Conservation (phyloP, 441 rosid genomes). For the Aquilaria agallochum region DNA sequence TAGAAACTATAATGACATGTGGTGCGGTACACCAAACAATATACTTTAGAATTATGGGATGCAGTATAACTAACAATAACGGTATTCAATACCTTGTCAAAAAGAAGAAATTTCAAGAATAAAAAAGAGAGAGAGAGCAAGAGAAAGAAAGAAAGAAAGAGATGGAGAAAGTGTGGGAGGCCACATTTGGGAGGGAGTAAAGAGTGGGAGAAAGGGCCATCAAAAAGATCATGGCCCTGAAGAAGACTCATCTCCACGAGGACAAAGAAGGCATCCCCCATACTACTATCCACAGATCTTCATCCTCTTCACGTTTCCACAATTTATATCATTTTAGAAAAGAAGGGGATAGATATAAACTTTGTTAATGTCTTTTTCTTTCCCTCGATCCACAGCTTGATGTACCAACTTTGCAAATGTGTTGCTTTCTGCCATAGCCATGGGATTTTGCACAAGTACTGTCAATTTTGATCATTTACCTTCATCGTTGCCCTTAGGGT, state of each 20-base stretch:
- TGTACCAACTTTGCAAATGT: slow-evolving; percentile 96
- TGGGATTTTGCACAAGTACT: slow-evolving; percentile 89
- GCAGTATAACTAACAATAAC: too few species aligned
- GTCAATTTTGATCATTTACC: background rate
- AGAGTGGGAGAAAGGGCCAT: slow-evolving; percentile 93
- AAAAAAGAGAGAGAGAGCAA: slow-evolving; percentile 22
- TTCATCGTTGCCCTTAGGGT: background rate
- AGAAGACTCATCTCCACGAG: slow-evolving; percentile 97
- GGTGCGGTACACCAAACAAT: too few species aligned
- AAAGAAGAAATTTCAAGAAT: background rate
- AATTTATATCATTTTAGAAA: too few species aligned
- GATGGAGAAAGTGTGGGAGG: slow-evolving; percentile 97
- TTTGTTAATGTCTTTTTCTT: background rate
- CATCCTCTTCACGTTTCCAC: slow-evolving; percentile 30
- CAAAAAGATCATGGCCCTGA: slow-evolving; percentile 82
- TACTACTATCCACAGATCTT: slow-evolving; percentile 97
- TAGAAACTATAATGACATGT: too few species aligned
- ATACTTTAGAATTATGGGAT: too few species aligned
- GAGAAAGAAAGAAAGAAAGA: slow-evolving; percentile 10
- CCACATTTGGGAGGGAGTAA: slow-evolving; percentile 94
- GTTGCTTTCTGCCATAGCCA: slow-evolving; percentile 96
- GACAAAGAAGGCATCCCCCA: slow-evolving; percentile 99
- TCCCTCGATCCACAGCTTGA: slow-evolving; percentile 58
- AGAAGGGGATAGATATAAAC: too few species aligned
- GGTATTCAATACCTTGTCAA: too few species aligned